Base-by-base conservation (phyloP, 176 grass and related monocot species). In the Oropetium thomaeum region DNA sequence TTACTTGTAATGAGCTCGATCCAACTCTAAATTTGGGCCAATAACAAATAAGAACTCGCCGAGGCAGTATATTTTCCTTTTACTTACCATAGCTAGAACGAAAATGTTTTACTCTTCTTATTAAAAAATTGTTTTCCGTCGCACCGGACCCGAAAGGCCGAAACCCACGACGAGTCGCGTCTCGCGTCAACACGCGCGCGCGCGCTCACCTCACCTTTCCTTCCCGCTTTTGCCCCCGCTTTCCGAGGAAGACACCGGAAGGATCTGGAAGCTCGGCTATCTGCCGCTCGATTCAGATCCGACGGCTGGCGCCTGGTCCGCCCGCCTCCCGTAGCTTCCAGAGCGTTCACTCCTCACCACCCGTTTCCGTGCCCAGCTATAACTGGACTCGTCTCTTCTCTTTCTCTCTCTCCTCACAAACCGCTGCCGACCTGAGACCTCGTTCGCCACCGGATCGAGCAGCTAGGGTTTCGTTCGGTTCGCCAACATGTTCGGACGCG, bases 401-500 rank as follows among this genome's bases (percentile, higher is more conserved):
- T n/a, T n/a, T 23, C 35, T 41, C 16, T 38, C 26, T 37, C 40
- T 73, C 70, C 67, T 11, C 80, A 47, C 67, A 74, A 82, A 83
- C 55, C 23, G 51, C 25, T 34, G 27, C 8, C 8, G 22, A 35
- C 48, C 17, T 17, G 44, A 15, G 44, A 8, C 54, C 15, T 25
- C 69, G 75, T 16, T 6, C 1, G 16, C 27, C 74, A 14, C 39
- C 67, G 85, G 79, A 87, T 72, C 67, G 1, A 74, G 1, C 80
- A 31, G 20, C 69, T 70, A 88, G 81, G 81, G 81, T 88, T 78
- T 74, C 59, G 44, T 1, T 26, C 8, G 32, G 10, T 1, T 10
- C 35, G 17, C 0, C 5, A 67, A 83, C 76, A 96, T 96, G 89
- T 96, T 96, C 41, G 89, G 89, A 8, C 74, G 89, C 78, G 86